Conservation (phyloP, 75 land plant genomes). For the Pinus albicaulis region DNA sequence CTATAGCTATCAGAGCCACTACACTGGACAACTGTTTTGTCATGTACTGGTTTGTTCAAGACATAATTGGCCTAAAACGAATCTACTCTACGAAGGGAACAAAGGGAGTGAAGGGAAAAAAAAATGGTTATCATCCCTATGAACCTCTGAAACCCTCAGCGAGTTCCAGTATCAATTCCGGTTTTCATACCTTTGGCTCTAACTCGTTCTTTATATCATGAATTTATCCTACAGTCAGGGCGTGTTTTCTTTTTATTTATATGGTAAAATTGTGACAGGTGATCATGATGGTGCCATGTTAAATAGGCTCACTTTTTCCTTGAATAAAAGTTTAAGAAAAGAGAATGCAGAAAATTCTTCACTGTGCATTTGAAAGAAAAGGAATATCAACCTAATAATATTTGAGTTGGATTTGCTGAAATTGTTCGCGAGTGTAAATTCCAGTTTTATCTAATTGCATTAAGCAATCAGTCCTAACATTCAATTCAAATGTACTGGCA, state of each 20-base stretch:
- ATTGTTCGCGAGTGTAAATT: neutral
- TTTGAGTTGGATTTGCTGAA: neutral
- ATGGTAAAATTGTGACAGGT: neutral
- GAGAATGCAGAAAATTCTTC: neutral
- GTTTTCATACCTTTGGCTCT: too few species aligned
- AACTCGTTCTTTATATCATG: too few species aligned
- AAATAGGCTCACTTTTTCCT: neutral
- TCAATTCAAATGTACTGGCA: conserved; percentile 22
- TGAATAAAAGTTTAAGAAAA: neutral
- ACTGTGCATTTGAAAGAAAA: neutral
- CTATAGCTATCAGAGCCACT: too few species aligned
- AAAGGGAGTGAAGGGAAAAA: too few species aligned
- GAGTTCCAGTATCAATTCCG: too few species aligned
- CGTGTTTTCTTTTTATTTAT: neutral
- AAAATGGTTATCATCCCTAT: too few species aligned
- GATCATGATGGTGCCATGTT: neutral
- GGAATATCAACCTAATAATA: neutral
- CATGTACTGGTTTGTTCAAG: too few species aligned
- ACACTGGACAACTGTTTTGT: too few species aligned
- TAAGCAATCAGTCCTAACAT: neutral
- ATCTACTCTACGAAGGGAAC: too few species aligned
- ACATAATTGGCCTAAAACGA: too few species aligned
- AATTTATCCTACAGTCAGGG: neutral
- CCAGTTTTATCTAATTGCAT: neutral
- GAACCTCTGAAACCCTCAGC: too few species aligned